A percentile compares a stretch with the other conserved stretches of the same genome.
Conservation (phyloP, 257 asterid genomes). For the Lavandula angustifolia region DNA sequence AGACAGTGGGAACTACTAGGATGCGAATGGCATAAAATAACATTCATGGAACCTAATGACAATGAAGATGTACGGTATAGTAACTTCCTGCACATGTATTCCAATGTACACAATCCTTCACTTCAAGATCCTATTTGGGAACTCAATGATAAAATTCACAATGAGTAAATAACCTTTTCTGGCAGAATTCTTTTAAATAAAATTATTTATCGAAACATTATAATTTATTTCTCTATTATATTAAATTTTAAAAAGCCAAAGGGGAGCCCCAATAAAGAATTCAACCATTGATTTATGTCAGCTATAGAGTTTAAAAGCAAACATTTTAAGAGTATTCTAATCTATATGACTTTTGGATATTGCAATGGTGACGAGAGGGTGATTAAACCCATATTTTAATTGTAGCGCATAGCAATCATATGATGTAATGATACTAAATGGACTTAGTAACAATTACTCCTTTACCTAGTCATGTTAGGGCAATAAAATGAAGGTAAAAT, state of each 20-base stretch:
- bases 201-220: not conserved
- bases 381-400: not conserved
- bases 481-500: conserved; percentile 5
- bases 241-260: not conserved
- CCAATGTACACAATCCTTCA: conserved; percentile 9
- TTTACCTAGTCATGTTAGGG: not conserved
- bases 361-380: not conserved
- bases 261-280: too few relatives aligned
- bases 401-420: not conserved
- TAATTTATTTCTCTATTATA: not conserved
- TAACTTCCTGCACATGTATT: not conserved
- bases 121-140: conserved; percentile 11
- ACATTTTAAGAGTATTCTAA: too few relatives aligned
- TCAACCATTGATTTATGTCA: too few relatives aligned
- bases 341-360: not conserved
- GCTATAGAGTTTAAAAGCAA: too few relatives aligned
- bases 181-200: not conserved
- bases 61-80: not conserved
- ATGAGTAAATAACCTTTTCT: not conserved
- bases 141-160: not conserved
- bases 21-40: conserved; percentile 4
- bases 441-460: not conserved
- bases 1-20: conserved; percentile 4
- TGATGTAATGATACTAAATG: not conserved
- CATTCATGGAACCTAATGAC: not conserved